Base-by-base conservation (phyloP, 352 stramenopile species). In the Globisporangium irregulare region DNA sequence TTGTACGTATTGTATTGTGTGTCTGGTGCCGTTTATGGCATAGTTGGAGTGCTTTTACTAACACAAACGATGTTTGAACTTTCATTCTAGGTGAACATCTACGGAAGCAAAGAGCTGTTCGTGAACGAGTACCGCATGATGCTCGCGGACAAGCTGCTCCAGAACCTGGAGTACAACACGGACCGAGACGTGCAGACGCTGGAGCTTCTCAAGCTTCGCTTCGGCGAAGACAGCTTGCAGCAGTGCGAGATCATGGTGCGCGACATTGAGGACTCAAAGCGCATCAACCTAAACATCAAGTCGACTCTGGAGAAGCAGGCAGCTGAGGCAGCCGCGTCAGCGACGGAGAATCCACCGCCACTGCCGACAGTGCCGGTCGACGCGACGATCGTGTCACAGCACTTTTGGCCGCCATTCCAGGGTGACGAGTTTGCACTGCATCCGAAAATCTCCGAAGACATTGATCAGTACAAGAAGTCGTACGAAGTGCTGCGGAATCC, bases 91-190 rank as follows among this genome's bases (percentile, higher is more conserved):
- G 84, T 92, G 15, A 98, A 97, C 54, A 99, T 99, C 67, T 99
- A 99, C 76, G 97, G 97, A 50, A 99, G 92, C 70, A 98, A 98
- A 57, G 97, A 99, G 70, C 73, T 99, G 18, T 99, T 99, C 79
- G 96, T 99, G n/a, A 98, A 98, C 78, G 97, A 99, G 78, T 99
- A 99, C 73, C 82, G 97, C 22, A 84, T 98, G 68, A 98, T 99
- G 93, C 79, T 99, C 29, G 97, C 96, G 0, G 97, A 99, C 73
- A 99, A 99, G 68, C 77, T 99, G 22, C 80, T 99, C 15, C 79
- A 90, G 12, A 98, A 98, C 73, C 75, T 96, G 7, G 85, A 97
- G 48, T 99, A 96, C 72, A 82, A 98, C 70, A 99, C 96, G 0
- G 96, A 99, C 71, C 84, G 89, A 22, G 89, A 98, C 63, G 90